Conservation (phyloP, 805 yeast species). For the Torulaspora delbrueckii region DNA sequence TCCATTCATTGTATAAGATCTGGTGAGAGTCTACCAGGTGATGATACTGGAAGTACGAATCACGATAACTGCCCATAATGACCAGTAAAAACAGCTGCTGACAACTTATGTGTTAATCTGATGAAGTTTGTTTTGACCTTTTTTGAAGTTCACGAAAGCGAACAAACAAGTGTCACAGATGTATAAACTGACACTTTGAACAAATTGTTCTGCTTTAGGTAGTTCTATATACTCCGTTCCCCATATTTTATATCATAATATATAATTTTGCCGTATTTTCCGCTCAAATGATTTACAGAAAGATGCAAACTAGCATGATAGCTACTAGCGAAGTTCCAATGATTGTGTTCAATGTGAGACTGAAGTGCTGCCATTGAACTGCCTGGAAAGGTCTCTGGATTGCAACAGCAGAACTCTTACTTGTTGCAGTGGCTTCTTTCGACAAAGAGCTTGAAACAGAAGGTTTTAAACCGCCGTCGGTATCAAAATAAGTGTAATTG, state of each 20-base stretch:
- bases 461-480: constrained; percentile 22
- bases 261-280: background rate
- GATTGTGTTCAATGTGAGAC: background rate
- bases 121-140: background rate
- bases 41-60: constrained; percentile 28
- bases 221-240: background rate
- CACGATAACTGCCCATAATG: constrained; percentile 21
- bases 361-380: background rate
- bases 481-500: constrained; percentile 44
- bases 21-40: constrained; percentile 26
- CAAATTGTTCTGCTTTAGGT: background rate
- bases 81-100: background rate
- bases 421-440: constrained; percentile 11
- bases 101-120: background rate
- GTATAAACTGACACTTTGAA: background rate
- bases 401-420: constrained; percentile 1
- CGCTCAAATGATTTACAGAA: background rate
- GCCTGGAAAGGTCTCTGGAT: constrained; percentile 1
- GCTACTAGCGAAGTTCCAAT: background rate
- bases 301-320: background rate
- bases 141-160: background rate
- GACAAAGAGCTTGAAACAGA: constrained; percentile 17
- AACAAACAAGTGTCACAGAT: constrained; percentile 2
- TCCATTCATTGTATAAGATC: constrained; percentile 30
- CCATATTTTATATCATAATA: background rate